A percentile compares a stretch with the other conserved stretches of the same genome.
Conservation (phyloP, 148 eudicot genomes). For the Rhododendron henanense region DNA sequence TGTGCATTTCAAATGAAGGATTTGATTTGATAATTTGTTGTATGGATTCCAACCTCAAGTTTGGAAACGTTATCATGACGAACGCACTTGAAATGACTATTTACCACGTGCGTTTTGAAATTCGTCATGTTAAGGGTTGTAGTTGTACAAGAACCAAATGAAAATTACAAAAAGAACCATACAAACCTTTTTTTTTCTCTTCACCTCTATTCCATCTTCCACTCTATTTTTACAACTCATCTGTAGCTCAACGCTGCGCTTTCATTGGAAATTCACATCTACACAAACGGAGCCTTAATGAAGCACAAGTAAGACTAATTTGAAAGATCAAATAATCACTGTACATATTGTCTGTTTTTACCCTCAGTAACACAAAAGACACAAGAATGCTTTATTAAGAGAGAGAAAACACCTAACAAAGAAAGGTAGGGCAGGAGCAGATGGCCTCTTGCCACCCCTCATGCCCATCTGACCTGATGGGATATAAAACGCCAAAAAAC, state of each 20-base stretch:
- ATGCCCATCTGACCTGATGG: background rate
- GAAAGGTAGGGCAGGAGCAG: constrained; percentile 14
- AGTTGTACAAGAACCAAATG: background rate
- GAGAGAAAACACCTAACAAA: constrained; percentile 5
- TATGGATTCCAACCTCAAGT: background rate
- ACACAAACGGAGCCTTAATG: background rate
- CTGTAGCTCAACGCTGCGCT: background rate
- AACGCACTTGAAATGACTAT: background rate
- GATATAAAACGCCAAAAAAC: constrained; percentile 19
- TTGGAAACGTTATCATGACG: background rate
- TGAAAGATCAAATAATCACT: background rate
- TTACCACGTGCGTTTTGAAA: background rate
- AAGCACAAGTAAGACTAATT: background rate
- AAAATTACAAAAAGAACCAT: background rate
- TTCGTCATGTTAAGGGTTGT: background rate
- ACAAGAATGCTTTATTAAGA: constrained; percentile 16
- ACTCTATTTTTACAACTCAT: background rate
- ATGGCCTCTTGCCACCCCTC: constrained; percentile 16
- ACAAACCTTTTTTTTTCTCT: background rate
- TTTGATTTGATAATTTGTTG: background rate
- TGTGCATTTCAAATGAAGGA: background rate
- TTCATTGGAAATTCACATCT: background rate
- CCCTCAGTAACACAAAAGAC: constrained; percentile 17
- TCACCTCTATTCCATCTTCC: background rate
- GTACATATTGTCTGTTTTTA: background rate